Conservation (phyloP, 306 rosid genomes). For the Bauhinia variegata region DNA sequence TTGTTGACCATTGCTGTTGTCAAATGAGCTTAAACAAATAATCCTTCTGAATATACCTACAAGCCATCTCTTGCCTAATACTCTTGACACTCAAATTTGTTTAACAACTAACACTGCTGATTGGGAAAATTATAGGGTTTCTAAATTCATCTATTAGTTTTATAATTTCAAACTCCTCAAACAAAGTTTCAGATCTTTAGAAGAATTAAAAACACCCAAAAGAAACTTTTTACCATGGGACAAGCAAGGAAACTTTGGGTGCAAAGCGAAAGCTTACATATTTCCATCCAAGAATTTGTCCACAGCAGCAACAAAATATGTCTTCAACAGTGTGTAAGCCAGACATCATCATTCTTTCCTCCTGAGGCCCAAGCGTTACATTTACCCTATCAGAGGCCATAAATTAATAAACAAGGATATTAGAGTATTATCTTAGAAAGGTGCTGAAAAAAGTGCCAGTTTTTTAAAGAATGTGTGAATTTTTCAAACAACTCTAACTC, state of each 20-base stretch:
- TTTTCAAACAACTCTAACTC: neutral
- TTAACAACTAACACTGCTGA: neutral
- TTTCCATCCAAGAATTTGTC: conserved; percentile 93
- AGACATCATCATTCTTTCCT: conserved; percentile 75
- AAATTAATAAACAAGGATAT: conserved; percentile 27
- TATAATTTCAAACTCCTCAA: neutral
- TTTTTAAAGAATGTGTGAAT: conserved; percentile 1
- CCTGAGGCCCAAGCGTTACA: conserved; percentile 63
- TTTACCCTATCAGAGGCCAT: conserved; percentile 64
- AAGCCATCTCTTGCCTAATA: conserved; percentile 6
- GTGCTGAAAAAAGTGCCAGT: neutral
- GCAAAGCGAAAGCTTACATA: conserved; percentile 63
- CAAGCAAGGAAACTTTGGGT: conserved; percentile 12
- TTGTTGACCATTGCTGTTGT: conserved; percentile 1
- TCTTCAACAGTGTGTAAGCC: conserved; percentile 91
- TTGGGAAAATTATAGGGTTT: neutral
- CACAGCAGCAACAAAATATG: conserved; percentile 81
- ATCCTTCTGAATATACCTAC: conserved; percentile 22
- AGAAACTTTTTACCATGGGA: neutral
- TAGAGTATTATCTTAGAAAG: conserved; percentile 16
- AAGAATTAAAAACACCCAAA: too few relatives aligned
- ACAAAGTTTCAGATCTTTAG: neutral
- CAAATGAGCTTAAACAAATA: conserved; percentile 11
- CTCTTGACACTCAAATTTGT: conserved; percentile 8
- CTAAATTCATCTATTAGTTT: neutral